Conservation (phyloP, 2,329 filamentous ascomycete genomes). For the Stagonosporopsis vannaccii region DNA sequence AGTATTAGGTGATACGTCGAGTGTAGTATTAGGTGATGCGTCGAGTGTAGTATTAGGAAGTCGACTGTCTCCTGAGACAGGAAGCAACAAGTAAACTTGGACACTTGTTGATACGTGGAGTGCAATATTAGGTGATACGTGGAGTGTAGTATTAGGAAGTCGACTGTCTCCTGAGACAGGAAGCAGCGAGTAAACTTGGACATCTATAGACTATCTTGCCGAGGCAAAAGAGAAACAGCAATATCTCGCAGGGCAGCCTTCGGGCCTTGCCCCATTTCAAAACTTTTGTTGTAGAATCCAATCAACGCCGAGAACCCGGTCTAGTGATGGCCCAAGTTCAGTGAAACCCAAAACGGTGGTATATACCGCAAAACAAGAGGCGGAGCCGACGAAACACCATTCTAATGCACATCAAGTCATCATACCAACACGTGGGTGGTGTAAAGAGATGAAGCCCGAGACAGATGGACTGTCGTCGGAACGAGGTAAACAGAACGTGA, state of each 20-base stretch:
- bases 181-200: conserved; percentile 1
- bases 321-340: conserved; percentile 27
- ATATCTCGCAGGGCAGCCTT: conserved; percentile 16
- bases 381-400: conserved; percentile 34
- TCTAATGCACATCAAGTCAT: conserved; percentile 47
- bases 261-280: conserved; percentile 21
- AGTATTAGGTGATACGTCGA: conserved; percentile 23
- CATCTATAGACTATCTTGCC: conserved; percentile 23
- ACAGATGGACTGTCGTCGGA: conserved; percentile 34
- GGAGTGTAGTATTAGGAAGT: conserved; percentile 29
- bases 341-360: conserved; percentile 20
- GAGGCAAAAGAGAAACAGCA: conserved; percentile 7
- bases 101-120: conserved; percentile 18
- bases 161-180: conserved; percentile 4
- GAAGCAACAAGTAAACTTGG: background rate
- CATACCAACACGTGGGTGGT: conserved; percentile 34
- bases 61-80: conserved; percentile 3
- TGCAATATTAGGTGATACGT: too few relatives aligned
- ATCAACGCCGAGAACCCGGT: conserved; percentile 34
- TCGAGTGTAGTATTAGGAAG: conserved; percentile 29
- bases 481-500: conserved; percentile 23
- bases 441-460: conserved; percentile 36
- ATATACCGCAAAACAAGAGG: conserved; percentile 33
- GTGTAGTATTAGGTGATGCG: too few relatives aligned
- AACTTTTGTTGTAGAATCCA: conserved; percentile 36